A percentile compares a stretch with the other conserved stretches of the same genome.
Conservation (phyloP, 495 filamentous ascomycete species). For the Usnea hakonensis region DNA sequence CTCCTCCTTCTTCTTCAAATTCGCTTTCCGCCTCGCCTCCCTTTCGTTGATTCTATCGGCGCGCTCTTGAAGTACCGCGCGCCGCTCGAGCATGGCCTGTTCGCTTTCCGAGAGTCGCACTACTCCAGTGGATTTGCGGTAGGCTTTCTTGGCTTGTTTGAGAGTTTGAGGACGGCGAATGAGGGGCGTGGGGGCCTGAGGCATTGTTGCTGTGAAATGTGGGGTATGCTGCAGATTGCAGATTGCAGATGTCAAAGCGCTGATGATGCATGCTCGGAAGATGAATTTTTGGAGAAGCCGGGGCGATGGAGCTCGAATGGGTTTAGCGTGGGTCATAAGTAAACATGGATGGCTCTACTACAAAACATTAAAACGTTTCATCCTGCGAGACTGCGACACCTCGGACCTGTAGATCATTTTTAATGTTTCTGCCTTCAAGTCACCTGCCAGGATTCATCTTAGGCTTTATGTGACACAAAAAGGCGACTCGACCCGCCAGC, state of each 20-base stretch:
- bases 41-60: slow-evolving; percentile 20
- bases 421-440: no score
- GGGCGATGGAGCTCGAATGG: neutral
- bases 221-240: neutral
- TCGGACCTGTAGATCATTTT: no score
- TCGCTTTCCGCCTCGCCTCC: slow-evolving; percentile 19
- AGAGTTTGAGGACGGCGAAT: slow-evolving; percentile 21
- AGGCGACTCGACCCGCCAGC: no score
- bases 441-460: no score
- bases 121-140: slow-evolving; percentile 20
- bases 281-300: neutral
- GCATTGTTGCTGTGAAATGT: slow-evolving; percentile 13
- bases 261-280: neutral
- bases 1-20: slow-evolving; percentile 23
- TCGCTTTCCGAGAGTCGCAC: slow-evolving; percentile 17
- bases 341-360: neutral
- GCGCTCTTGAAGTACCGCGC: slow-evolving; percentile 17
- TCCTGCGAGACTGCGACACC: no score
- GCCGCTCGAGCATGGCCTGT: slow-evolving; percentile 16
- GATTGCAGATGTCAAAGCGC: neutral
- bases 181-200: slow-evolving; percentile 2
- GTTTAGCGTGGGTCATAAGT: neutral
- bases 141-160: slow-evolving; percentile 23
- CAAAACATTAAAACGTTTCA: no score
- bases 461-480: no score